A percentile compares a stretch with the other conserved stretches of the same genome.
phyloP scores from a whole-genome alignment of 2,329 filamentous ascomycete genomes.

The Monilinia vaccinii-corymbosi region DNA sequence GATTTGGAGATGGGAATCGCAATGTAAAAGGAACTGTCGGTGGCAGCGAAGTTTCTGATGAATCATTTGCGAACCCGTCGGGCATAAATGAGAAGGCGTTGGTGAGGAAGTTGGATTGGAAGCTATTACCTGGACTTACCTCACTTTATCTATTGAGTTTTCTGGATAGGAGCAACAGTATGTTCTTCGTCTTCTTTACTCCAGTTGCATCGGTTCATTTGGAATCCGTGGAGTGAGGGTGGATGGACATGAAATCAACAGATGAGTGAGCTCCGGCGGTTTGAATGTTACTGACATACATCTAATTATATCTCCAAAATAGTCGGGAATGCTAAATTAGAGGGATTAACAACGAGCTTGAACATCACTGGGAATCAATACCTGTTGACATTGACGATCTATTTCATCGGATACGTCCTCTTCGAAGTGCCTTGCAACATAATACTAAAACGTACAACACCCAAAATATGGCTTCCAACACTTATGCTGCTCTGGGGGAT shows the following conservation, averaged over 20 bases:
- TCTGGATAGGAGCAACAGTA: slow-evolving; percentile 49
- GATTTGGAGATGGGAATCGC: background rate
- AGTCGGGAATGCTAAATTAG: slow-evolving; percentile 51
- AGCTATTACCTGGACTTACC: slow-evolving; percentile 44
- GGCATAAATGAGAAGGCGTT: slow-evolving; percentile 46
- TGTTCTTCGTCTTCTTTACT: slow-evolving; percentile 19
- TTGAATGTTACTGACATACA: background rate
- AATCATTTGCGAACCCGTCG: slow-evolving; percentile 17
- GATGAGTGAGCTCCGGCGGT: background rate
- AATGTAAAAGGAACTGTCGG: slow-evolving; percentile 2
- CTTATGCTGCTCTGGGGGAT: slow-evolving; percentile 48
- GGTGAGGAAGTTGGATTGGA: slow-evolving; percentile 46
- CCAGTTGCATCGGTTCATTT: background rate
- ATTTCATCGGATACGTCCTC: slow-evolving; percentile 50
- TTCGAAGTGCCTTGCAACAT: slow-evolving; percentile 57
- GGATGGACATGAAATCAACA: background rate
- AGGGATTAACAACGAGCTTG: slow-evolving; percentile 44
- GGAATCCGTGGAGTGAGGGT: too few relatives aligned
- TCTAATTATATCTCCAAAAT: slow-evolving; percentile 23
- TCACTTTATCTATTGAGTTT: slow-evolving; percentile 48
- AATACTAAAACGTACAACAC: slow-evolving; percentile 50
- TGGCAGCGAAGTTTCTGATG: slow-evolving; percentile 12
- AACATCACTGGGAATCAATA: slow-evolving; percentile 53
- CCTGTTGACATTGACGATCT: slow-evolving; percentile 54
- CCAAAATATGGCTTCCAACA: slow-evolving; percentile 46